A percentile compares a stretch with the other conserved stretches of the same genome.
Evolutionary conservation across 352 stramenopile species (phyloP).

Genomic region (Phytophthora brassicae): DNA sequence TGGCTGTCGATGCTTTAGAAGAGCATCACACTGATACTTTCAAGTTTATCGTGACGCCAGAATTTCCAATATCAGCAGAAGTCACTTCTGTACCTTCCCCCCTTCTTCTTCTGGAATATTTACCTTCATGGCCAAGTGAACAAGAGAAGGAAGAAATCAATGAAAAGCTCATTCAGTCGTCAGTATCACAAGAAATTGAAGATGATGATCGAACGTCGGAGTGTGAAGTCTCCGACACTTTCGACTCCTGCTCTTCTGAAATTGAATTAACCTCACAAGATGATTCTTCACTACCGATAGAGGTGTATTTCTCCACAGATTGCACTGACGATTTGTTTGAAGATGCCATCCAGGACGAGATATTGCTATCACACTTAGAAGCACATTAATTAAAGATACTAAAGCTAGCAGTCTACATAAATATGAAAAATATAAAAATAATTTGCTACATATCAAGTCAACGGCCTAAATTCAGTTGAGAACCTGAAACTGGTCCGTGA

Average conservation of each 20-base stretch:
- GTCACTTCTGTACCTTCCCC: background rate
- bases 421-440: background rate
- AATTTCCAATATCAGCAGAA: too few relatives aligned
- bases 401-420: background rate
- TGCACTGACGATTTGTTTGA: slow-evolving; percentile 22
- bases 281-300: background rate
- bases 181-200: background rate
- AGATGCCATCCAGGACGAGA: slow-evolving; percentile 20
- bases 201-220: slow-evolving; percentile 17
- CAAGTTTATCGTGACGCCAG: too few relatives aligned
- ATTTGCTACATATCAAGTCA: too few relatives aligned
- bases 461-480: slow-evolving; percentile 16
- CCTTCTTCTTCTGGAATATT: slow-evolving; percentile 22
- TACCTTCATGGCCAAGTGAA: background rate
- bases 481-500: slow-evolving; percentile 19
- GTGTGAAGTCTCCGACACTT: slow-evolving; percentile 21
- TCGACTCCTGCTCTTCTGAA: slow-evolving; percentile 30
- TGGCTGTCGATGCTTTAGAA: background rate
- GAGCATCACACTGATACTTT: background rate
- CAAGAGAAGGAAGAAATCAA: background rate
- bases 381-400: too few relatives aligned
- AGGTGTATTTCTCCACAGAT: slow-evolving; percentile 1
- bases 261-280: background rate
- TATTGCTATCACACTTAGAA: background rate
- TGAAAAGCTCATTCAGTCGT: background rate